Evolutionary conservation across 257 asterid species (phyloP), one percentile per base, ranked within the genome.

Genomic region (Solanum commersonii): DNA sequence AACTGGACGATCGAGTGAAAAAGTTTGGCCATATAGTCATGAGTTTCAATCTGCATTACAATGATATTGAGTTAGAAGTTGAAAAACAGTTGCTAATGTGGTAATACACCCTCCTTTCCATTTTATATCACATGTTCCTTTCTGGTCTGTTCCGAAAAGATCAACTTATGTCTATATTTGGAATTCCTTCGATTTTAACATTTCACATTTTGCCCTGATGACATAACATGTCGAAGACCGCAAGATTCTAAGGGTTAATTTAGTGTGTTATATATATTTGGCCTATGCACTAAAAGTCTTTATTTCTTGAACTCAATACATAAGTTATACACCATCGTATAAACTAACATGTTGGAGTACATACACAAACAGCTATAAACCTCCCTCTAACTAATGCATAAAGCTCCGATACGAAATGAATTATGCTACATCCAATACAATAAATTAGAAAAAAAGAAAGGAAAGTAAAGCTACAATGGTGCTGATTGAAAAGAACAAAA

Each of bases 11-110:
- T 84, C 8, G 96, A 95, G 87, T 94, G 90, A 90, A 94, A 96
- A 89, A 95, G 94, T 22, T 94, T 91, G 84, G 96, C 95, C 98
- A 96, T 96, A 84, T 95, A 95, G 90, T 96, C 99, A 90, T 95
- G 99, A 72, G 98, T 92, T 88, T 96, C 99, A 63, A 96, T 96
- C 98, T 96, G 97, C 90, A 89, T 72, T 10, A 77, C 18, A 68
- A 23, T 10, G 86, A 72, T 73, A 84, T 33, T 23, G 49, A 52
- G 34, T 67, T 83, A 87, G 44, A 82, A 18, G 46, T 73, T 73
- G 20, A 73, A 86, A 25, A 86, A 34, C 27, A 34, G 20, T 15
- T 10, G 7, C 70, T 46, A 82, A 82, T 44, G 13, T 7, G 84
- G 38, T 44, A 42, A 42, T 68, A 29, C 76, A 68, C 34, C 37